Percentiles rank a stretch among this genome's conserved stretches.
These are phyloP conservation scores for Calvatia gigantea DNA, from an alignment of 768 basidiomycete species.

Conservation along the genomic window DNA sequence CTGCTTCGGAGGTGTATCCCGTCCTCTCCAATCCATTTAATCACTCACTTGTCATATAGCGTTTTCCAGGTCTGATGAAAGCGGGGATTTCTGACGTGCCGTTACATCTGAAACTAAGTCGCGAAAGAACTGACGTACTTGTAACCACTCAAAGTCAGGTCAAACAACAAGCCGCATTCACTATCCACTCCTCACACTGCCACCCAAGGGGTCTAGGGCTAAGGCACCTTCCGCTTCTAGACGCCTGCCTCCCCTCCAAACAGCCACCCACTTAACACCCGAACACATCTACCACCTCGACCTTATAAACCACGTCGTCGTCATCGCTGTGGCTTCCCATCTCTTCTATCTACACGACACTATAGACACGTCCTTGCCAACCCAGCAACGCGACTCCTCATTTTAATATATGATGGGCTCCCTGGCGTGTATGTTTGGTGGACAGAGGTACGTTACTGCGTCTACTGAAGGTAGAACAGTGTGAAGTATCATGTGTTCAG, in stretches of 20 bases:
- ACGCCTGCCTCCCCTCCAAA: conserved; percentile 75
- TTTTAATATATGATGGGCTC: conserved; percentile 94
- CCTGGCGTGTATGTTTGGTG: conserved; percentile 89
- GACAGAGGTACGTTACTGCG: conserved; percentile 92
- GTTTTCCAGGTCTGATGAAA: no score
- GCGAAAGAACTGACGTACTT: no score
- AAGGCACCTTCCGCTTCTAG: conserved; percentile 84
- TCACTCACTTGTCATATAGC: no score
- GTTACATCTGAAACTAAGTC: no score
- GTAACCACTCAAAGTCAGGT: no score
- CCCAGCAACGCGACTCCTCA: conserved; percentile 86
- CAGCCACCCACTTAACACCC: conserved; percentile 63
- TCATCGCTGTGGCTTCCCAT: conserved; percentile 91
- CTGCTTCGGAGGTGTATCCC: no score
- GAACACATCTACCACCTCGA: conserved; percentile 90
- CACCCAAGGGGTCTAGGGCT: no score
- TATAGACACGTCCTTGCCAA: conserved; percentile 68
- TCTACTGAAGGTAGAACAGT: conserved; percentile 96
- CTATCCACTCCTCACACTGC: no score
- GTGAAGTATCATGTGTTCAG: conserved; percentile 94
- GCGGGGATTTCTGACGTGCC: no score
- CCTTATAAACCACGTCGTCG: conserved; percentile 71
- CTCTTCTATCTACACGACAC: conserved; percentile 88
- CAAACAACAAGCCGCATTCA: no score
- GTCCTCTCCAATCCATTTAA: no score